Percentiles rank a stretch among this genome's conserved stretches.
phyloP scores from a whole-genome alignment of 805 yeast species.

The Lipomyces spencermartinsiae region DNA sequence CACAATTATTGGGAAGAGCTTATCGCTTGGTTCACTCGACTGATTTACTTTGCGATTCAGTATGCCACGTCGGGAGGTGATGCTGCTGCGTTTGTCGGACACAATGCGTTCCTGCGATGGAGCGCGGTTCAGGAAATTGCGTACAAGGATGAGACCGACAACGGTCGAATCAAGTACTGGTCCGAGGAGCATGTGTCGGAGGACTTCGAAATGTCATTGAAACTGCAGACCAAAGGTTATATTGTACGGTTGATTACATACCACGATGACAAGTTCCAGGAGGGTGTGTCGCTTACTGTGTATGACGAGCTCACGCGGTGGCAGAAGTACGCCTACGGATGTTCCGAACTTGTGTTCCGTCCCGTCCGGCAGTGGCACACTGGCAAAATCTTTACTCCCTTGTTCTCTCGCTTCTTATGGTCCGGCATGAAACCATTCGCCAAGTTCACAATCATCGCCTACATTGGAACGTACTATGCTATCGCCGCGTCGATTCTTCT shows the following conservation, averaged over 20 bases:
- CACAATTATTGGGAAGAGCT: constrained; percentile 25
- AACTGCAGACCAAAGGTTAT: constrained; percentile 19
- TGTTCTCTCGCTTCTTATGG: constrained; percentile 14
- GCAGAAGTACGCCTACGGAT: constrained; percentile 29
- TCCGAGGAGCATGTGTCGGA: constrained; percentile 27
- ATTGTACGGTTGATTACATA: constrained; percentile 12
- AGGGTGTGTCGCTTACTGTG: constrained; percentile 28
- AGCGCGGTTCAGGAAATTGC: constrained; percentile 24
- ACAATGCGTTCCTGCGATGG: constrained; percentile 27
- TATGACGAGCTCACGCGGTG: constrained; percentile 23
- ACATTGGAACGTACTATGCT: constrained; percentile 27
- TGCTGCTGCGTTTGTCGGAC: constrained; percentile 27
- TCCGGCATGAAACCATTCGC: constrained; percentile 14
- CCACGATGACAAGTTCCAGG: constrained; percentile 17
- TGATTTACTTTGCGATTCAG: constrained; percentile 21
- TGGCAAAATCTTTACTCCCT: constrained; percentile 14
- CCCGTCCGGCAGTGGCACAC: constrained; percentile 16
- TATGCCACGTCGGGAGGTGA: constrained; percentile 22
- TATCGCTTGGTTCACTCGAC: constrained; percentile 23
- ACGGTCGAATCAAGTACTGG: constrained; percentile 20
- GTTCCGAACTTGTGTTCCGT: constrained; percentile 20
- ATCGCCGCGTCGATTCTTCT: constrained; percentile 12
- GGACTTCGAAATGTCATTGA: constrained; percentile 23
- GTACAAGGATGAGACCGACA: constrained; percentile 12
- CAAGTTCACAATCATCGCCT: constrained; percentile 19